phyloP scores from a whole-genome alignment of 495 filamentous ascomycete species.

The Penicillium cosmopolitanum region DNA sequence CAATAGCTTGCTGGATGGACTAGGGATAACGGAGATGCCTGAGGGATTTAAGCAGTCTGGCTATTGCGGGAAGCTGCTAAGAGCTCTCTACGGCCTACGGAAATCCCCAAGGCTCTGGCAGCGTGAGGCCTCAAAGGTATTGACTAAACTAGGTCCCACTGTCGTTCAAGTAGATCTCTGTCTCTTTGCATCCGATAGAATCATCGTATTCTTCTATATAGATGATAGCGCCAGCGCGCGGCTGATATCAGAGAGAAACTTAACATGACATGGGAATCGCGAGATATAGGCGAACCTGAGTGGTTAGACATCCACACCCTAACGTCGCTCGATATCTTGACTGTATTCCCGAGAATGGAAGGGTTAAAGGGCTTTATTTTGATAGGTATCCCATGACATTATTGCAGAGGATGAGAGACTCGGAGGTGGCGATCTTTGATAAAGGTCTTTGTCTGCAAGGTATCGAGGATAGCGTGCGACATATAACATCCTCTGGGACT shows the following conservation, averaged over 20 bases:
- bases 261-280: background rate
- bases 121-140: constrained; percentile 15
- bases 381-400: too few relatives aligned
- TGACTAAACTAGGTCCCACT: constrained; percentile 17
- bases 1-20: constrained; percentile 24
- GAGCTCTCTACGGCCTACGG: constrained; percentile 27
- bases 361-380: too few relatives aligned
- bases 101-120: constrained; percentile 26
- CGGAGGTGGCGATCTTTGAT: too few relatives aligned
- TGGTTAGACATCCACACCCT: constrained; percentile 1
- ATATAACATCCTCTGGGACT: too few relatives aligned
- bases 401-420: too few relatives aligned
- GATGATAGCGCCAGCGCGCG: background rate
- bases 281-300: constrained; percentile 13
- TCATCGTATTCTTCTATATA: constrained; percentile 26
- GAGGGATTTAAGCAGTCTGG: constrained; percentile 6
- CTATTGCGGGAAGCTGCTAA: constrained; percentile 10
- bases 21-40: constrained; percentile 16
- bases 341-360: too few relatives aligned
- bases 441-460: too few relatives aligned
- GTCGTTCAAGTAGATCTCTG: constrained; percentile 21
- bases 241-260: background rate
- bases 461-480: too few relatives aligned
- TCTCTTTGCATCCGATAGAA: constrained; percentile 17
- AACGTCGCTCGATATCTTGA: too few relatives aligned